Evolutionary conservation across 2,329 filamentous ascomycete genomes (phyloP), one percentile per base, ranked within the genome.

Genomic region (Albophoma yamanashiensis): DNA sequence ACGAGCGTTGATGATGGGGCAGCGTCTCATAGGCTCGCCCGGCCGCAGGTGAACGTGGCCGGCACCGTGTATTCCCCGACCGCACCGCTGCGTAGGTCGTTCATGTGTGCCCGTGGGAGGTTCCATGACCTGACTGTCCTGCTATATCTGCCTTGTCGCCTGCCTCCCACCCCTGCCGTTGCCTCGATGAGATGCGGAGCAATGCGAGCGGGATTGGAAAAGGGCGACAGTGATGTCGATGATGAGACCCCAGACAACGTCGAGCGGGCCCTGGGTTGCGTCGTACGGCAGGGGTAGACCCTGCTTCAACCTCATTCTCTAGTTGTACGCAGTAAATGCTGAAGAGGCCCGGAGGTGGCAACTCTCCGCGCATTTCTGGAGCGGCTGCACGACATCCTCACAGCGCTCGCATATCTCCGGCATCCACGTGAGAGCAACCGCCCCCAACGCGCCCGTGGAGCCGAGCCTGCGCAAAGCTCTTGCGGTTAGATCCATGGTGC

Each of bases 1-100:
- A 55, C 55, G 55, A 57, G 56, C 59, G 50, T 67, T 72, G 74
- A 73, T 76, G 75, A 77, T 76, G 74, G 74, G 75, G 75, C 75
- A 76, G 64, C 63, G 63, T 73, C 68, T 71, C 62, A 76, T 75
- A 76, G 74, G 74, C 66, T 62, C 59, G 62, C 57, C 31, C 20
- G 31, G 9, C 50, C 31, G 50, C 50, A 14, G 50, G 31, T 22
- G 31, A 57, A 61, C 42, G 42, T 57, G 55, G 55, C 39, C 55
- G 40, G 4, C 55, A 12, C 55, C 25, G 20, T 36, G 55, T 45
- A 57, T 45, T 57, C 39, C 55, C 39, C 55, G 55, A 45, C 40
- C 20, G 40, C 55, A 11, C 31, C 50, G n/a, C 50, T 38, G 17
- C 31, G 31, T 8, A 34, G 50, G 31, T 53, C 50, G 27, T 53